phyloP scores from a whole-genome alignment of 1,139 yeast species.

The Debaryomyces nepalensis region DNA sequence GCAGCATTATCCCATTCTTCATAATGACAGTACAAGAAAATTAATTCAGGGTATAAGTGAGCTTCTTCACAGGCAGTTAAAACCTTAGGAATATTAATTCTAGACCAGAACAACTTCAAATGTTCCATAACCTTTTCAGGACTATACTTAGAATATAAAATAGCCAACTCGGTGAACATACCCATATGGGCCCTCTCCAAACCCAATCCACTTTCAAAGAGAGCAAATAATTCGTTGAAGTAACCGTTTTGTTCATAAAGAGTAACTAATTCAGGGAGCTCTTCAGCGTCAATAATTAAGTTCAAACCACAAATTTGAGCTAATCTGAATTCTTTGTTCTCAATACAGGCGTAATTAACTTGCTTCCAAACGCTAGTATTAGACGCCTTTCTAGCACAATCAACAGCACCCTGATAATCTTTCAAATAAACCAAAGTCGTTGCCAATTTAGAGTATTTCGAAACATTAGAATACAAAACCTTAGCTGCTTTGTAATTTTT shows the following conservation, averaged over 20 bases:
- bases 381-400: constrained; percentile 97
- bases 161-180: constrained; percentile 96
- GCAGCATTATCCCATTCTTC: constrained; percentile 99
- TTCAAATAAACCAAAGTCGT: constrained; percentile 89
- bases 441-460: constrained; percentile 94
- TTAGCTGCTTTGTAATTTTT: constrained; percentile 93
- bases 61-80: constrained; percentile 92
- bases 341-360: constrained; percentile 95
- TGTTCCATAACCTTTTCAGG: constrained; percentile 96
- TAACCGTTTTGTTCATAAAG: constrained; percentile 91
- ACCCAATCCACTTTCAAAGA: constrained; percentile 94
- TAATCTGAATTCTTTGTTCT: constrained; percentile 89
- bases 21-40: constrained; percentile 95
- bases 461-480: constrained; percentile 79
- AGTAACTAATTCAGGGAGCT: constrained; percentile 83
- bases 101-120: constrained; percentile 95
- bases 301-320: constrained; percentile 99
- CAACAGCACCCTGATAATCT: constrained; percentile 97
- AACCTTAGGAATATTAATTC: constrained; percentile 97
- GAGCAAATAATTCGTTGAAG: constrained; percentile 86
- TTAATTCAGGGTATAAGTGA: constrained; percentile 95
- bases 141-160: constrained; percentile 85
- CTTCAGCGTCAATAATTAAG: constrained; percentile 96
- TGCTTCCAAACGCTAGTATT: constrained; percentile 96
- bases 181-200: constrained; percentile 99